A percentile compares a stretch with the other conserved stretches of the same genome.
Conservation (phyloP, 2,329 filamentous ascomycete species). For the Trichothecium sympodiale region DNA sequence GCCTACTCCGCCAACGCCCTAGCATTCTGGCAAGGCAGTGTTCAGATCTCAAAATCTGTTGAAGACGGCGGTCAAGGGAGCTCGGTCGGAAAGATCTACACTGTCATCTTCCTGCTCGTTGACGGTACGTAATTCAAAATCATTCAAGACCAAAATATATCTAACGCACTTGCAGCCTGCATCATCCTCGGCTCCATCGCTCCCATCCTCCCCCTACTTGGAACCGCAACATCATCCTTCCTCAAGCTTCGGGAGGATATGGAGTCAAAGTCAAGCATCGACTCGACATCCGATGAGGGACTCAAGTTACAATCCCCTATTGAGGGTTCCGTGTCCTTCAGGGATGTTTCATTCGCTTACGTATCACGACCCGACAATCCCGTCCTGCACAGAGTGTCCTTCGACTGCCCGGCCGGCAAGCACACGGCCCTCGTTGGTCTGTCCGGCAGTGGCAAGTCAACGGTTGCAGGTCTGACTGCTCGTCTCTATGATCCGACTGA, state of each 20-base stretch:
- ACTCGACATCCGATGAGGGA: slow-evolving; percentile 24
- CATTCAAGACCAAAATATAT: slow-evolving; percentile 8
- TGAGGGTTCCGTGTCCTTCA: slow-evolving; percentile 22
- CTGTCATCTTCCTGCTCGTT: slow-evolving; percentile 52
- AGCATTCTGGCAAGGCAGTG: slow-evolving; percentile 57
- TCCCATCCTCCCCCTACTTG: slow-evolving; percentile 50
- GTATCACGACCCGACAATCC: slow-evolving; percentile 27
- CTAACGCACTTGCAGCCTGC: slow-evolving; percentile 28
- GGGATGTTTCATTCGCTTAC: slow-evolving; percentile 33
- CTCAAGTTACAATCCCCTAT: slow-evolving; percentile 33
- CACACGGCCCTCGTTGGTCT: slow-evolving; percentile 47
- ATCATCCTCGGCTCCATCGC: slow-evolving; percentile 53
- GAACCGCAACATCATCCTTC: slow-evolving; percentile 45
- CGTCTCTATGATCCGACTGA: slow-evolving; percentile 45
- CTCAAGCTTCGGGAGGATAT: slow-evolving; percentile 48
- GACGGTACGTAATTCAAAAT: slow-evolving; percentile 30
- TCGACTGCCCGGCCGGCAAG: slow-evolving; percentile 36
- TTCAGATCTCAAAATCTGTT: slow-evolving; percentile 30
- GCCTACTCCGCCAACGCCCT: slow-evolving; percentile 56
- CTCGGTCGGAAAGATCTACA: slow-evolving; percentile 42
- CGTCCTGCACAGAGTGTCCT: slow-evolving; percentile 31
- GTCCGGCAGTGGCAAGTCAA: slow-evolving; percentile 48
- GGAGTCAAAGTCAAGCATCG: slow-evolving; percentile 34
- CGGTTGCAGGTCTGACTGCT: slow-evolving; percentile 41
- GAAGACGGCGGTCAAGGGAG: slow-evolving; percentile 19